Evolutionary conservation across 352 stramenopile species (phyloP), one percentile per base, ranked within the genome.

Genomic region (Phytophthora capsici): DNA sequence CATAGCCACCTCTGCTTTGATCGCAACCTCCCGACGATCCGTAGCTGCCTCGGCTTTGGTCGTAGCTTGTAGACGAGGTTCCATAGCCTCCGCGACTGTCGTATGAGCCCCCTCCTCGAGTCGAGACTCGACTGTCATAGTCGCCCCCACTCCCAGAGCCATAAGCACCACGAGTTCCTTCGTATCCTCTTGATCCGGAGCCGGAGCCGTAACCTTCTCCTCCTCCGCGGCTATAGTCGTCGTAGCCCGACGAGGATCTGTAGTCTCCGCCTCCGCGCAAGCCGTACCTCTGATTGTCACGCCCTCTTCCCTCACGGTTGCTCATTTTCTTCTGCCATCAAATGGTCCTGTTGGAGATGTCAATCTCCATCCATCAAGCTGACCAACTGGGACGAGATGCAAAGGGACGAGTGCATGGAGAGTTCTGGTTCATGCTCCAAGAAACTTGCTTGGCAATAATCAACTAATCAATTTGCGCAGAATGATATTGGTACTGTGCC

Each of bases 41-140:
- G 41, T 84, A 82, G 2, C 75, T n/a, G 34, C 67, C 28, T 6
- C 63, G 61, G 26, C 57, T 67, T 25, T 66, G 58, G 13, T 77
- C 71, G 28, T 76, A 78, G 3, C 67, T 67, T 34, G 63, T 38
- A 16, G 51, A 56, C 2, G 52, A 48, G 8, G 57, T 60, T 19
- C 66, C 69, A 45, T 84, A 82, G 2, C 75, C 60, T 3, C 63
- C 57, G 4, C 57, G 36, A 20, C 41, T 57, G n/a, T 54, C 59
- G 48, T 61, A 66, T 13, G 47, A 56, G 3, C 48, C 47, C 13
- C 32, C 43, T 25, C 57, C 56, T 4, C 49, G n/a, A n/a, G n/a
- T n/a, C n/a, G n/a, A n/a, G n/a, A n/a, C n/a, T n/a, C n/a, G 44
- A 53, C 62, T 56, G 8, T 63, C 64, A 57, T 79, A 74, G 13